A percentile compares a stretch with the other conserved stretches of the same genome.
phyloP scores from a whole-genome alignment of 352 stramenopile species.

The Phytophthora quininea region DNA sequence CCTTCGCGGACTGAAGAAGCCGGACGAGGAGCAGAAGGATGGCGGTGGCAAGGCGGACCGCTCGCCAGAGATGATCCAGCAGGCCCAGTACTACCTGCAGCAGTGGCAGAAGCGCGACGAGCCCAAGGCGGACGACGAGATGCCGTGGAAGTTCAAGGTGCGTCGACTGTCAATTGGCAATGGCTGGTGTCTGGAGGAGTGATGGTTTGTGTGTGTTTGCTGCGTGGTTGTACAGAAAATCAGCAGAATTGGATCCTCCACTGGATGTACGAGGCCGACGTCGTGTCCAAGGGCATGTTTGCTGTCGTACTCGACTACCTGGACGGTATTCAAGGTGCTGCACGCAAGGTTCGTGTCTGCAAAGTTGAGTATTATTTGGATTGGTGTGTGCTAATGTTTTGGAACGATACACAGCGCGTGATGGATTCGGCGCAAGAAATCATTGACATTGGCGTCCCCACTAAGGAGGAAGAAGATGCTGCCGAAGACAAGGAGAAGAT shows the following conservation, averaged over 20 bases:
- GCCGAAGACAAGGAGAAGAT: conserved; percentile 61
- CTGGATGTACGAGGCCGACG: conserved; percentile 86
- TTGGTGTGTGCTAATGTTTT: background rate
- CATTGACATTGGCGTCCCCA: conserved; percentile 64
- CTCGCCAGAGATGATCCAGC: conserved; percentile 81
- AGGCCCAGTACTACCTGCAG: conserved; percentile 83
- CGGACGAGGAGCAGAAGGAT: conserved; percentile 39
- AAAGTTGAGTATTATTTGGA: conserved; percentile 6
- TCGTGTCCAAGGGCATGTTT: conserved; percentile 85
- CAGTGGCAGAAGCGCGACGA: conserved; percentile 73
- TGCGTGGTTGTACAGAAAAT: conserved; percentile 51
- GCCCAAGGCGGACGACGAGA: conserved; percentile 51
- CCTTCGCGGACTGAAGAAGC: conserved; percentile 32
- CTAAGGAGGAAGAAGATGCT: conserved; percentile 48
- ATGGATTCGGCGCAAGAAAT: conserved; percentile 72
- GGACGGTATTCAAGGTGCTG: conserved; percentile 67
- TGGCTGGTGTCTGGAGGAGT: conserved; percentile 8
- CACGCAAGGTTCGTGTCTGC: conserved; percentile 45
- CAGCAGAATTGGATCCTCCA: conserved; percentile 83
- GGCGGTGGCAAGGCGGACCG: conserved; percentile 71
- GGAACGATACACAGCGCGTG: conserved; percentile 51
- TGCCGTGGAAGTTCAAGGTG: conserved; percentile 87
- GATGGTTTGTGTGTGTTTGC: conserved; percentile 8
- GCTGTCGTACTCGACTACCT: conserved; percentile 77
- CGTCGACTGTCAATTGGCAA: background rate